Percentiles rank a stretch among this genome's conserved stretches.
phyloP scores from a whole-genome alignment of 371 early-diverging fungal genomes.

The Ordospora pajunii region DNA sequence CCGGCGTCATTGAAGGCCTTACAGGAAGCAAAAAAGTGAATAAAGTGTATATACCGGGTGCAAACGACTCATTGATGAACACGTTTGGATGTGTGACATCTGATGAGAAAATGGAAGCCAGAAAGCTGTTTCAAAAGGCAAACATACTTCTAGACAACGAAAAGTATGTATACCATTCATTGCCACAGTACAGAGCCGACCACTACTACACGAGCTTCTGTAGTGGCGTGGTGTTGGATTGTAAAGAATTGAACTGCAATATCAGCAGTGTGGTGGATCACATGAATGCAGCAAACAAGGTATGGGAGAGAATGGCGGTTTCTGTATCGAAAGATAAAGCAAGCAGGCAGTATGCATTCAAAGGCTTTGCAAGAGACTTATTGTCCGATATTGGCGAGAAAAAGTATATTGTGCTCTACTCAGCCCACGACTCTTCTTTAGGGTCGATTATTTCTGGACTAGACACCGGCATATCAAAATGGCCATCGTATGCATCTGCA shows the following conservation, averaged over 20 bases:
- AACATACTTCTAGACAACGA: constrained; percentile 1
- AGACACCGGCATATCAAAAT: background rate
- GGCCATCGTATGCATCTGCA: constrained; percentile 54
- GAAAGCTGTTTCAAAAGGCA: background rate
- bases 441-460: constrained; percentile 38
- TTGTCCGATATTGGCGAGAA: background rate
- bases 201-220: constrained; percentile 23
- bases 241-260: constrained; percentile 28
- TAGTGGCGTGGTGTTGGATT: constrained; percentile 22
- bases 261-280: constrained; percentile 11
- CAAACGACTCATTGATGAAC: background rate
- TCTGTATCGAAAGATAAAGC: background rate
- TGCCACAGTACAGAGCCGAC: background rate
- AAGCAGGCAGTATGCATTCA: constrained; percentile 15
- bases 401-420: constrained; percentile 17
- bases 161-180: background rate
- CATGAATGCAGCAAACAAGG: constrained; percentile 11
- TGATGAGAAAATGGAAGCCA: background rate
- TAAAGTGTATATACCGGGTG: background rate
- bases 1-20: constrained; percentile 31
- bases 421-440: constrained; percentile 51
- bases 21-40: background rate
- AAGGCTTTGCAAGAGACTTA: constrained; percentile 36
- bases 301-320: constrained; percentile 22
- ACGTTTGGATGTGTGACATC: background rate